phyloP scores from a whole-genome alignment of 805 yeast species.

The Sporopachydermia quercuum region DNA sequence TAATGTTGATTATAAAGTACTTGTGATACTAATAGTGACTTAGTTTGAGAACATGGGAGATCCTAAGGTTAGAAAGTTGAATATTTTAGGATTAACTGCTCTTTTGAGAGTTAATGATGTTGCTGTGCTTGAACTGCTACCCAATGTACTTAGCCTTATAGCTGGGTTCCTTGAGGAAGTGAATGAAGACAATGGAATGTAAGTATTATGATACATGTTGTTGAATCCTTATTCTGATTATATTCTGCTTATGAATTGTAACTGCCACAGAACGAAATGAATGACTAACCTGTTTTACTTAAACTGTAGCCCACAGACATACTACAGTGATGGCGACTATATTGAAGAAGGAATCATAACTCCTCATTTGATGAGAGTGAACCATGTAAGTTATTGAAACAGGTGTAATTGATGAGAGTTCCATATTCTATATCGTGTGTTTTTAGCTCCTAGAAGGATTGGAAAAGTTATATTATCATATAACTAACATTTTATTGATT shows the following conservation, averaged over 20 bases:
- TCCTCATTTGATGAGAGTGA: not conserved
- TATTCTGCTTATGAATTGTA: too few species aligned
- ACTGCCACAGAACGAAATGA: too few species aligned
- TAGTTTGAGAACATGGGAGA: conserved; percentile 43
- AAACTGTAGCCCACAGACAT: not conserved
- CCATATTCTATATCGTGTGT: too few species aligned
- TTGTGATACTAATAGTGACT: conserved; percentile 12
- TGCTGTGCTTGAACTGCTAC: conserved; percentile 16
- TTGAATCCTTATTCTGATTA: too few species aligned
- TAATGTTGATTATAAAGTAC: not conserved
- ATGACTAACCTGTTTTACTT: not conserved
- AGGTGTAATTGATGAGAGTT: too few species aligned
- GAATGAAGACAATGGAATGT: conserved; percentile 39
- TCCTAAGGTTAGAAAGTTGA: conserved; percentile 61
- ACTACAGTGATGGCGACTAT: not conserved
- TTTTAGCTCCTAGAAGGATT: too few species aligned
- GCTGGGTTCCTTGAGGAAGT: conserved; percentile 56
- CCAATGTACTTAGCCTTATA: conserved; percentile 27
- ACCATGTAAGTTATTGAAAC: not conserved
- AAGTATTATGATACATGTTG: not conserved
- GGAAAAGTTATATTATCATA: too few species aligned
- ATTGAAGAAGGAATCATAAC: not conserved
- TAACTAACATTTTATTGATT: not conserved
- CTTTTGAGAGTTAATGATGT: conserved; percentile 26
- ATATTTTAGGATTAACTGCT: conserved; percentile 44